phyloP scores from a whole-genome alignment of 805 yeast genomes.

The Tetrapisispora phaffii region DNA sequence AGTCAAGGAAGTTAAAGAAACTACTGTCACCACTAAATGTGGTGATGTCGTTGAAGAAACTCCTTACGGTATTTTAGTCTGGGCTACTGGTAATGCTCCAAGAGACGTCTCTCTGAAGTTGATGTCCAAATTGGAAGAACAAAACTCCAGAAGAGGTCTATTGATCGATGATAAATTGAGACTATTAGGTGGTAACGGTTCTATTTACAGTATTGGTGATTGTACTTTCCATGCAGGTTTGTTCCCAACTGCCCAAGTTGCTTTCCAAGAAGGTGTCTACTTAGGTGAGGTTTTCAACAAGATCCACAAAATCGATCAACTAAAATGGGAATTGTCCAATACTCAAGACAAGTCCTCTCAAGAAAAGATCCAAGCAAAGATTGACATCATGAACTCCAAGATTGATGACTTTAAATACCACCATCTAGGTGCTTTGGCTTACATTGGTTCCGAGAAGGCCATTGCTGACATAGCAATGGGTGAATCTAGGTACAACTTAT shows the following conservation, averaged over 20 bases:
- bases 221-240: conserved; percentile 79
- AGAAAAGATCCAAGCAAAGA: conserved; percentile 38
- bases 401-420: conserved; percentile 63
- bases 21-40: conserved; percentile 57
- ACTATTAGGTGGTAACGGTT: conserved; percentile 69
- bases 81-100: conserved; percentile 97
- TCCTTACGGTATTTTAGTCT: conserved; percentile 87
- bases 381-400: conserved; percentile 33
- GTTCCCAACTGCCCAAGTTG: conserved; percentile 97
- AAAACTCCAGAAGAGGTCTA: conserved; percentile 83
- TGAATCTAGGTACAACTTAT: conserved; percentile 64
- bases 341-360: conserved; percentile 18
- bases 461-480: conserved; percentile 83
- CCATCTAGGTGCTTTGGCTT: conserved; percentile 90
- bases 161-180: conserved; percentile 73
- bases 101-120: conserved; percentile 63
- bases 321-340: conserved; percentile 35
- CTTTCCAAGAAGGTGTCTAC: conserved; percentile 85
- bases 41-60: conserved; percentile 64
- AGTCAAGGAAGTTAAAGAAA: conserved; percentile 75
- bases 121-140: conserved; percentile 58
- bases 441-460: conserved; percentile 88
- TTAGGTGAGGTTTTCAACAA: conserved; percentile 64
- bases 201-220: conserved; percentile 84
- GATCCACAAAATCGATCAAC: conserved; percentile 49